Percentiles rank a stretch among this genome's conserved stretches.
These are phyloP conservation scores for Tieghemiomyces parasiticus DNA, from an alignment of 192 early-diverging fungal genomes.

Conservation along the genomic window DNA sequence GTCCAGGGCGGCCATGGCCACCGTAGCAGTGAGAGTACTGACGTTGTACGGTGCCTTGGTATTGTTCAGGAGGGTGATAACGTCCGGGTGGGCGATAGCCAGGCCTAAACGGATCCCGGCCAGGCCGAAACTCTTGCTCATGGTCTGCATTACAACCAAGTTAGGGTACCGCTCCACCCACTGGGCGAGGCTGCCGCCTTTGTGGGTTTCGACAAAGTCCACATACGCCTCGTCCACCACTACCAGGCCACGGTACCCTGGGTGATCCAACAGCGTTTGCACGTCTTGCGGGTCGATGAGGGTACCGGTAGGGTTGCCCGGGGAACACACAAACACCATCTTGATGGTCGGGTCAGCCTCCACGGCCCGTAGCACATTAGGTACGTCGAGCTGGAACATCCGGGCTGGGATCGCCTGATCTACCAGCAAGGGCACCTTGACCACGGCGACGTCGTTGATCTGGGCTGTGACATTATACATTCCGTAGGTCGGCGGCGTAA, in stretches of 20 bases:
- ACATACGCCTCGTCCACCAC: slow-evolving; percentile 98
- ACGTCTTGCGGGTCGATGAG: slow-evolving; percentile 54
- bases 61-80: slow-evolving; percentile 87
- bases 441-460: slow-evolving; percentile 86
- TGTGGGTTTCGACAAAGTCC: slow-evolving; percentile 67
- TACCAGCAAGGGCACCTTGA: slow-evolving; percentile 71
- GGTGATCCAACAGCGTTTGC: slow-evolving; percentile 42
- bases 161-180: slow-evolving; percentile 82
- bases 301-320: slow-evolving; percentile 97
- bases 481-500: slow-evolving; percentile 97
- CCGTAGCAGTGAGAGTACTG: slow-evolving; percentile 63
- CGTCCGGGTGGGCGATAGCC: slow-evolving; percentile 57
- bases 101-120: slow-evolving; percentile 92
- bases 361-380: slow-evolving; percentile 31
- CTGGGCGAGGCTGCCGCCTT: slow-evolving; percentile 50
- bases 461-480: slow-evolving; percentile 93
- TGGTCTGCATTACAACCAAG: slow-evolving; percentile 91
- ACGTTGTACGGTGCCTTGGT: slow-evolving; percentile 99
- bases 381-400: slow-evolving; percentile 25
- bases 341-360: slow-evolving; percentile 67
- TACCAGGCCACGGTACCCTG: slow-evolving; percentile 68
- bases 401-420: slow-evolving; percentile 45
- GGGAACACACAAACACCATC: slow-evolving; percentile 89
- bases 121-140: slow-evolving; percentile 96
- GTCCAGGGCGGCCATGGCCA: slow-evolving; percentile 67